A percentile compares a stretch with the other conserved stretches of the same genome.
Evolutionary conservation across 2,329 filamentous ascomycete species (phyloP).

Genomic region (Claviceps africana): DNA sequence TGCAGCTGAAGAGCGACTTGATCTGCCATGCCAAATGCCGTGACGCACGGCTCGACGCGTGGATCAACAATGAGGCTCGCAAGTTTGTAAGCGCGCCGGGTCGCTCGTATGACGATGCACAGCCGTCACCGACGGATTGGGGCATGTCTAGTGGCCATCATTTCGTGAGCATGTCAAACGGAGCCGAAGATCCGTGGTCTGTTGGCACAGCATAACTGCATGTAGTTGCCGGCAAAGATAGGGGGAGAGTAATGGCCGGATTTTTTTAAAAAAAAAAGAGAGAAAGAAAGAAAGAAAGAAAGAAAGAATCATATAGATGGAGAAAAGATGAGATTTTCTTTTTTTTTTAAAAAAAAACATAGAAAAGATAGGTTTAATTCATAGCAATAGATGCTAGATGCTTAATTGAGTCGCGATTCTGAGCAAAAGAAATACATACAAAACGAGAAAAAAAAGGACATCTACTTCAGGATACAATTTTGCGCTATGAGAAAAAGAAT

Average conservation of each 20-base stretch:
- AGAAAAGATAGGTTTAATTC: too few species aligned
- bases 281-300: background rate
- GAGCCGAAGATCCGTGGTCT: background rate
- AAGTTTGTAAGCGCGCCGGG: background rate
- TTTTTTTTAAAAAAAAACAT: too few species aligned
- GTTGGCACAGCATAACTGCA: background rate
- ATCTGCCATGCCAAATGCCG: background rate
- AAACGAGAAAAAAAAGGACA: too few species aligned
- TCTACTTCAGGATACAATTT: too few species aligned
- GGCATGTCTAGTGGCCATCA: background rate
- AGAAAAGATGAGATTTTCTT: background rate
- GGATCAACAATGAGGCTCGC: conserved; percentile 1
- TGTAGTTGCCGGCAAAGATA: background rate
- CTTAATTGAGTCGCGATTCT: too few species aligned
- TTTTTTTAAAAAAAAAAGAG: too few species aligned
- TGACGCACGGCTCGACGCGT: background rate
- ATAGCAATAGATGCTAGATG: too few species aligned
- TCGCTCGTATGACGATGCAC: background rate
- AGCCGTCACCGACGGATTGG: background rate
- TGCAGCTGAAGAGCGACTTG: background rate
- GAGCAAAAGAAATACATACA: too few species aligned
- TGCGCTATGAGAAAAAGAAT: too few species aligned
- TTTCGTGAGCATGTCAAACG: background rate
- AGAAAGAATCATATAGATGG: background rate
- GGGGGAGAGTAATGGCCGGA: background rate